These are phyloP conservation scores for Psilocybe cubensis DNA, from an alignment of 768 basidiomycete species.

Conservation along the genomic window DNA sequence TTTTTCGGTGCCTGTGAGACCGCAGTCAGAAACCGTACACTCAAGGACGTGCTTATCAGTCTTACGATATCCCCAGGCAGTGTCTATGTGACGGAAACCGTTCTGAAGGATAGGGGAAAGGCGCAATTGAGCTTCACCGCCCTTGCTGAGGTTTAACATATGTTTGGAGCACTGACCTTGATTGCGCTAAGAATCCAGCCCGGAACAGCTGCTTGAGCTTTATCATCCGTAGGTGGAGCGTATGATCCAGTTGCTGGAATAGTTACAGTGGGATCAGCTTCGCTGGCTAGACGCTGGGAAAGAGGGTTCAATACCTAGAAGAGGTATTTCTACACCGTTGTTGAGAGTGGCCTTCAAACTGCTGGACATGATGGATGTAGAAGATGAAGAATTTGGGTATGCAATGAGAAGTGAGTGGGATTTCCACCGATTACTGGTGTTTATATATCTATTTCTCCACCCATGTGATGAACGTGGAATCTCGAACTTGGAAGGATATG, in stretches of 20 bases:
- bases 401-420: too few species aligned
- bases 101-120: slow-evolving; percentile 23
- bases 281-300: too few species aligned
- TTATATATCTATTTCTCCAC: too few species aligned
- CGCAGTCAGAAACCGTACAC: neutral
- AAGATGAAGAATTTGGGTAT: too few species aligned
- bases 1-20: slow-evolving; percentile 36
- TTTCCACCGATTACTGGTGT: too few species aligned
- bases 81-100: slow-evolving; percentile 47
- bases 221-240: slow-evolving; percentile 33
- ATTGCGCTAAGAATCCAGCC: slow-evolving; percentile 45
- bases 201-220: slow-evolving; percentile 35
- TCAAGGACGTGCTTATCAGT: neutral
- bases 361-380: neutral
- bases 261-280: too few species aligned
- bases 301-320: slow-evolving; percentile 28
- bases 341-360: slow-evolving; percentile 27
- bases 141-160: neutral
- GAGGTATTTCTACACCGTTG: slow-evolving; percentile 37
- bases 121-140: neutral
- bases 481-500: too few species aligned
- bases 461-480: too few species aligned
- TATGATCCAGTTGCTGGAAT: slow-evolving; percentile 43
- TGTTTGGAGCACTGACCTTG: slow-evolving; percentile 25
- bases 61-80: slow-evolving; percentile 34